phyloP scores from a whole-genome alignment of 176 grass and related monocot species.

The Phyllostachys edulis region DNA sequence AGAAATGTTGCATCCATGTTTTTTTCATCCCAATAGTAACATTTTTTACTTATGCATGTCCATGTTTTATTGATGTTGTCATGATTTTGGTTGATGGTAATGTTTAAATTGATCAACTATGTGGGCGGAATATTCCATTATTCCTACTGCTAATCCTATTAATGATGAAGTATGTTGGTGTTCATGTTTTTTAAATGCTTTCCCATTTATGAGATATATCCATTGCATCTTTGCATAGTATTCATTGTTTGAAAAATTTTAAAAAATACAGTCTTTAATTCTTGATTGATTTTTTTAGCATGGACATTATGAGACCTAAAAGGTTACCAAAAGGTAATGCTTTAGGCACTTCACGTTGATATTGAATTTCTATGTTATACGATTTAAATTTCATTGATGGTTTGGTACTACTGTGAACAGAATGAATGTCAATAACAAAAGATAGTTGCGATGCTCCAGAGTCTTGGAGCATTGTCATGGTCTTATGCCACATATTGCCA shows the following conservation, averaged over 20 bases:
- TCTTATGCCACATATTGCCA: not conserved
- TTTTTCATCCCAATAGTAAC: not conserved
- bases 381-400: not conserved
- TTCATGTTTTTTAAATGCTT: not conserved
- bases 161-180: not conserved
- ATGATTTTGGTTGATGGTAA: not conserved
- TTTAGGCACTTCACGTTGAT: not conserved
- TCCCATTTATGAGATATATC: not conserved
- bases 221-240: not conserved
- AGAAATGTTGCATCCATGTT: not conserved
- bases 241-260: not conserved
- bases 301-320: not conserved
- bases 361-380: not conserved
- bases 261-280: not conserved
- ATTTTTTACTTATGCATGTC: not conserved
- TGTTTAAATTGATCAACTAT: slow-evolving; percentile 11
- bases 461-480: not conserved
- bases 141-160: not conserved
- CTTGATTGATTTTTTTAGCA: not conserved
- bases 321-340: not conserved
- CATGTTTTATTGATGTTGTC: not conserved
- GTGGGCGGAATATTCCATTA: slow-evolving; percentile 13
- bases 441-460: not conserved
- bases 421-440: not conserved
- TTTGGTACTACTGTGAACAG: not conserved